Conservation (phyloP, 2,329 filamentous ascomycete genomes). For the Ophiostoma australiae region DNA sequence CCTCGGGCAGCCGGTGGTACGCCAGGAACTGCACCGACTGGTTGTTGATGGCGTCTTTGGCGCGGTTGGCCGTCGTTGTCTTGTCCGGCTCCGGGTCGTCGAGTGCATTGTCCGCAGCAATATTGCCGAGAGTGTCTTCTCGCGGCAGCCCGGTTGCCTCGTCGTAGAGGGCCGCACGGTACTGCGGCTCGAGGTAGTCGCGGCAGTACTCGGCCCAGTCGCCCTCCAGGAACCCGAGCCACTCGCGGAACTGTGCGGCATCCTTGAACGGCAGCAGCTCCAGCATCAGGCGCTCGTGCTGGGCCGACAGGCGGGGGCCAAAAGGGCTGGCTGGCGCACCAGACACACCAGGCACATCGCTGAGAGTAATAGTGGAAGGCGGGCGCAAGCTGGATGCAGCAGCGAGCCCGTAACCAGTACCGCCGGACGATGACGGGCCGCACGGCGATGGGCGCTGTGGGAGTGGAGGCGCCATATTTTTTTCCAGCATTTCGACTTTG, state of each 20-base stretch:
- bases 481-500: neutral
- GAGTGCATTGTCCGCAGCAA: neutral
- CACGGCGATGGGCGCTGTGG: slow-evolving; percentile 1
- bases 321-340: neutral
- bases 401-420: neutral
- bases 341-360: neutral
- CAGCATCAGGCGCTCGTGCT: slow-evolving; percentile 39
- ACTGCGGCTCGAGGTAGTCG: slow-evolving; percentile 31
- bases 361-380: neutral
- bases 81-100: slow-evolving; percentile 28
- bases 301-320: slow-evolving; percentile 28
- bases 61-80: slow-evolving; percentile 32
- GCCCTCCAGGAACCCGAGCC: slow-evolving; percentile 36
- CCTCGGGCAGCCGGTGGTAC: slow-evolving; percentile 33
- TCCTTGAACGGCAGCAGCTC: slow-evolving; percentile 39
- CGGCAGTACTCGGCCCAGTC: slow-evolving; percentile 38
- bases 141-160: neutral
- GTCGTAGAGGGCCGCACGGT: slow-evolving; percentile 19
- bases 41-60: slow-evolving; percentile 34
- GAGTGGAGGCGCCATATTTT: neutral
- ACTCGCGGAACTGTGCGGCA: slow-evolving; percentile 35
- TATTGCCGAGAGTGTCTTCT: neutral
- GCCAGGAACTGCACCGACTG: slow-evolving; percentile 33
- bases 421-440: neutral
- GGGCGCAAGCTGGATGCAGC: neutral